Conservation (phyloP, 345 rosid genomes). For the Sonneratia alba region DNA sequence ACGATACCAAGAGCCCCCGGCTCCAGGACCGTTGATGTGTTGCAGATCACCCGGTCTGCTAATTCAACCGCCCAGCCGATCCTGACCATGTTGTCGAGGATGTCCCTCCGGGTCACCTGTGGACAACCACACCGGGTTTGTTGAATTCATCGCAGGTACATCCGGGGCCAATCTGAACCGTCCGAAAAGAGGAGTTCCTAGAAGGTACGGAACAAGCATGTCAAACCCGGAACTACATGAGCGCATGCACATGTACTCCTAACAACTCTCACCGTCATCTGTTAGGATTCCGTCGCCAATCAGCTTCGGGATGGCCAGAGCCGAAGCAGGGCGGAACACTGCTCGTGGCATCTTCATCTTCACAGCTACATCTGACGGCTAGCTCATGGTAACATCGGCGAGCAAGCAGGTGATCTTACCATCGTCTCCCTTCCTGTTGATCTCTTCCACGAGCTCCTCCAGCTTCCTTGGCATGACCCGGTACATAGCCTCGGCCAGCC, state of each 20-base stretch:
- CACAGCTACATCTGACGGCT: slow-evolving; percentile 6
- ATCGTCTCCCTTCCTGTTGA: background rate
- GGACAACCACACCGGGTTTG: no score
- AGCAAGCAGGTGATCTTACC: slow-evolving; percentile 4
- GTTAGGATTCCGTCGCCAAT: background rate
- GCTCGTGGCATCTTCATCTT: slow-evolving; percentile 7
- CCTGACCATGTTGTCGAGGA: no score
- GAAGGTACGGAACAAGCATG: no score
- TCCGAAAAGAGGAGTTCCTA: no score
- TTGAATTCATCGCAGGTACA: no score
- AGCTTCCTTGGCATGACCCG: slow-evolving; percentile 11
- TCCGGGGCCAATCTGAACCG: no score
- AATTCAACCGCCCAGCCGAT: background rate
- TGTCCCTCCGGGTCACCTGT: no score
- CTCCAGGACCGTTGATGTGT: slow-evolving; percentile 7
- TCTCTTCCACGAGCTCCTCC: slow-evolving; percentile 7
- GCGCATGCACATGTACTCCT: no score
- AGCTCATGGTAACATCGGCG: slow-evolving; percentile 5
- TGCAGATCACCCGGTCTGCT: slow-evolving; percentile 8
- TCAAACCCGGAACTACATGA: no score
- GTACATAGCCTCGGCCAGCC: background rate
- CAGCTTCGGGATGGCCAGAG: slow-evolving; percentile 5
- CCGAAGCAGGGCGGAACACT: slow-evolving; percentile 9
- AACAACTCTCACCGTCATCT: no score
- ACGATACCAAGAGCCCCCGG: background rate